Evolutionary conservation across 2,329 filamentous ascomycete species (phyloP), one percentile per base, ranked within the genome.

Genomic region (Xylariaceae sp.): DNA sequence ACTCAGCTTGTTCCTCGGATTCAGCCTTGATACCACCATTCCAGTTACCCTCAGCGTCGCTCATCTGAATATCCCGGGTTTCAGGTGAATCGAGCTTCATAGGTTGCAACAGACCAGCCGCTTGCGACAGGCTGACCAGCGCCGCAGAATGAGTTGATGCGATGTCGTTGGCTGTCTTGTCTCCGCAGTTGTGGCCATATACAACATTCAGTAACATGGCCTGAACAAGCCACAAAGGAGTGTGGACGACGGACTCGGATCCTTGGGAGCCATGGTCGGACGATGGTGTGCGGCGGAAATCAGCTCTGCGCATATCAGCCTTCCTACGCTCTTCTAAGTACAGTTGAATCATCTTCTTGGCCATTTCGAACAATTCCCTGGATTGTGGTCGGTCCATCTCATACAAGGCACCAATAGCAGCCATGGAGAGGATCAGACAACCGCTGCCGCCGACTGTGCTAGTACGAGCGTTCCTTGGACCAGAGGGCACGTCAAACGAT

Each of bases 171-270:
- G 89, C 86, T 40, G 82, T 84, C 67, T 94, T 91, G 62, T 97
- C 91, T 29, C 87, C 89, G 61, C 89, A 95, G 52, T 95, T 94
- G 63, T 96, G 88, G 12, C 91, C 91, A 60, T 95, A 97, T 13
- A 96, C 87, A 29, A 97, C 87, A 60, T 95, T 97, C 38, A 98
- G 74, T 8, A 97, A 72, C 91, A 97, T 97, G 0, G 91, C 89
- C 64, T 97, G 93, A 13, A 97, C 89, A 19, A 98, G 75, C 90
- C 91, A 97, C 31, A 96, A 74, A 1, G 91, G 91, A 2, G 90
- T 91, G 51, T 88, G 81, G 30, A 81, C 76, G 13, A 80, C 74
- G 37, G 75, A 75, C 44, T 88, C 84, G 41, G 72, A 66, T 15
- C 64, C 60, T 34, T 73, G 68, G 11, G 73, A 67, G 33, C 60